These are phyloP conservation scores for Megacollybia platyphylla DNA, from an alignment of 1,284 basidiomycete species.

Conservation along the genomic window DNA sequence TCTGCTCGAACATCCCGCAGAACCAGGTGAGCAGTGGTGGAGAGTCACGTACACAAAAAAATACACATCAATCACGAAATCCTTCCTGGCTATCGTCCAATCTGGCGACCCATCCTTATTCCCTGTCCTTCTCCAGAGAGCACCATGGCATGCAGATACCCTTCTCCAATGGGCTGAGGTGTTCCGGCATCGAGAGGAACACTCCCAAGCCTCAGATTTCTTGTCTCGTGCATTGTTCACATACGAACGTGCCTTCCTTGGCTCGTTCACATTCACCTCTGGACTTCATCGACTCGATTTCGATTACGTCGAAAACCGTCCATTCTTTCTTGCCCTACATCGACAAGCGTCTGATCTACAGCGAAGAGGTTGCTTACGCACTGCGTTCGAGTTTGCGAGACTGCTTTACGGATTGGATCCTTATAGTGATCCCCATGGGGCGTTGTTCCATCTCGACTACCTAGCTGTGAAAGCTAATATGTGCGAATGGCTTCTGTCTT, in stretches of 20 bases:
- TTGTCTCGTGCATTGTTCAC: constrained; percentile 81
- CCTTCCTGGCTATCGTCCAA: constrained; percentile 70
- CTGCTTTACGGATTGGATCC: constrained; percentile 77
- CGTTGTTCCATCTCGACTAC: constrained; percentile 75
- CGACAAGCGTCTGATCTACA: constrained; percentile 71
- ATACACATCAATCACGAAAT: constrained; percentile 70
- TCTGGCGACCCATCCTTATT: constrained; percentile 69
- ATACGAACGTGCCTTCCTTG: constrained; percentile 79
- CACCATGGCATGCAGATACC: constrained; percentile 86
- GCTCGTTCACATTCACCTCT: constrained; percentile 70
- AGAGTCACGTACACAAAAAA: constrained; percentile 76
- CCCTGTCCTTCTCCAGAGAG: constrained; percentile 38
- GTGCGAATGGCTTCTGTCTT: constrained; percentile 64
- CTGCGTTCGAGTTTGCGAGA: constrained; percentile 81
- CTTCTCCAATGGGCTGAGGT: constrained; percentile 79
- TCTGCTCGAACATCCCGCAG: constrained; percentile 43
- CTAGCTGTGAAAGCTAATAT: constrained; percentile 74
- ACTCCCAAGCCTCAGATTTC: constrained; percentile 74
- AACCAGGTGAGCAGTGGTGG: constrained; percentile 65
- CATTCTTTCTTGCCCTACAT: constrained; percentile 73
- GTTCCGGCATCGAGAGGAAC: constrained; percentile 77
- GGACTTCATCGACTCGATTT: constrained; percentile 81
- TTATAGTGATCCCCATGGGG: constrained; percentile 75
- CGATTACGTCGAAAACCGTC: constrained; percentile 73
- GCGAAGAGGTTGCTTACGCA: constrained; percentile 77